Base-by-base conservation (phyloP, 495 filamentous ascomycete genomes). In the Penicillium cinerascens region DNA sequence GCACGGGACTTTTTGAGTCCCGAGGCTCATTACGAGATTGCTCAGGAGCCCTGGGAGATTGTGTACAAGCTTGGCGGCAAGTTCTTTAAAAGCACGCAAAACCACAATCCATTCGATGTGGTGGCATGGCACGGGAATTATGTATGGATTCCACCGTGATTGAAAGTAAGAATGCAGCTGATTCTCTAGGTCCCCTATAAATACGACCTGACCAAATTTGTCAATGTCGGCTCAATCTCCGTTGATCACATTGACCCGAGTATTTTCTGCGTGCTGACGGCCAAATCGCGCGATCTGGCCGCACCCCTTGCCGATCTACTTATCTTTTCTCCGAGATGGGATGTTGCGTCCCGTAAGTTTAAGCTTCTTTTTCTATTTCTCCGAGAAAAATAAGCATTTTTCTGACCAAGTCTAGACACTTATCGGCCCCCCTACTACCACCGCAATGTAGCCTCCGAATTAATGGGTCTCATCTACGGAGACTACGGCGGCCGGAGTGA, bases 61-160 rank as follows among this genome's bases (percentile, higher is more conserved):
- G 54, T 77, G 11, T 78, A 78, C 49, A 79, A 79, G 59, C 70
- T 80, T 39, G 74, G 70, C n/a, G 75, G 74, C 16, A 75, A 72
- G 52, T 72, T 77, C 55, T 80, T 78, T 57, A 67, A 63, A 44
- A 72, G 67, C 47, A 75, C 61, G 10, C 77, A 80, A 56, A 65
- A 74, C 38, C 77, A 80, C 54, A 73, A 62, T 16, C 76, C 75
- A 0, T 80, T 79, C 42, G 77, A 80, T 49, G 77, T 79, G 5
- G 74, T 79, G 5, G 77, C 77, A 7, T 79, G 76, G 75, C 75
- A 80, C 47, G 76, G 76, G 23, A 79, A 76, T 59, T 77, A 78
- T 44, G 74, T 77, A 56, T 13, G 65, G 58, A 33, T 38, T 6
- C 22, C 22, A 25, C 15, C 6, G 1, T 4, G 33, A 1, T 9